Conservation (phyloP, 495 filamentous ascomycete genomes). For the Glutinoglossum americanum region DNA sequence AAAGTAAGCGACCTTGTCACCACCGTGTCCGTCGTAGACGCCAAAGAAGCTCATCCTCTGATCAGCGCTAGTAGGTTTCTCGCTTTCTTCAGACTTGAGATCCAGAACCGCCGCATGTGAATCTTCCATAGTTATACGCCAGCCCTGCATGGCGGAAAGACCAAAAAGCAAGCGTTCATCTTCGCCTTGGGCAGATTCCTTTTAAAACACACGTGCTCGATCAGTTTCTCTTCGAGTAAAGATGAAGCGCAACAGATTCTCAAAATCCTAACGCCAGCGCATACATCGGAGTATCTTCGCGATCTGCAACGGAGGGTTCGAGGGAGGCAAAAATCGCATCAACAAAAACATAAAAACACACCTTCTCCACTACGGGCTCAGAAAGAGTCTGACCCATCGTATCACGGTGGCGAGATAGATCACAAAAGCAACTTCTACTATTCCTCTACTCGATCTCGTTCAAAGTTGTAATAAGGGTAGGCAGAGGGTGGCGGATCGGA, state of each 20-base stretch:
- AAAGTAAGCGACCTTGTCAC: conserved; percentile 86
- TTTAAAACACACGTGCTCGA: neutral
- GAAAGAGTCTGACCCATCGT: conserved; percentile 85
- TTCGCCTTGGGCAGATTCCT: conserved; percentile 74
- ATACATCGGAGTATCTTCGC: neutral
- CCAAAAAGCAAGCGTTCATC: conserved; percentile 87
- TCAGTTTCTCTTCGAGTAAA: neutral
- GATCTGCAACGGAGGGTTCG: neutral
- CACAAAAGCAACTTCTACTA: neutral
- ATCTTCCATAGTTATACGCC: conserved; percentile 99
- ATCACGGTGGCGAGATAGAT: neutral
- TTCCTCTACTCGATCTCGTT: neutral
- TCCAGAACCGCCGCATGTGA: conserved; percentile 78
- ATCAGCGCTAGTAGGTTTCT: conserved; percentile 39
- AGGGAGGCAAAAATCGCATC: neutral
- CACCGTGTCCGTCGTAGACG: conserved; percentile 94
- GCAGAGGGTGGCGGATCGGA: neutral
- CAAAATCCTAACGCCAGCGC: neutral
- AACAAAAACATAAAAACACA: conserved; percentile 25
- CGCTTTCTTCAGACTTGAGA: conserved; percentile 43
- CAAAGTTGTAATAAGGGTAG: neutral
- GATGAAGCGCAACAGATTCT: neutral
- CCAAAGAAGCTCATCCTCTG: conserved; percentile 83
- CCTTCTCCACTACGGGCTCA: conserved; percentile 97
- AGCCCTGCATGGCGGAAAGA: conserved; percentile 97